Evolutionary conservation across 1,139 yeast species (phyloP), one percentile per base, ranked within the genome.

Genomic region (Saccharomyces hybrid): DNA sequence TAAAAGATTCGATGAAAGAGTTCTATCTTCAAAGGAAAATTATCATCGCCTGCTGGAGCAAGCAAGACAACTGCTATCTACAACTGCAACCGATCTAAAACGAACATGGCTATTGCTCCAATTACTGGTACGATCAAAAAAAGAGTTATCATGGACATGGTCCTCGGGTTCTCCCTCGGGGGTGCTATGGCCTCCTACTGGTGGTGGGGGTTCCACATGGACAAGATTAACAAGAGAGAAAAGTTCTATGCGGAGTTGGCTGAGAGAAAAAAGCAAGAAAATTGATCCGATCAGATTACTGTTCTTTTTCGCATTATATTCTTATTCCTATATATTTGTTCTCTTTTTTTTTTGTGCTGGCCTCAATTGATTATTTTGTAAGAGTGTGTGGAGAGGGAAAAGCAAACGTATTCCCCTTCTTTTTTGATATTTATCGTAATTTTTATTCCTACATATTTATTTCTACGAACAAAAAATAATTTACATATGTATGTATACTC

Each of bases 81-180:
- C 46, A 50, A 24, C 48, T 48, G 42, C 34, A 31, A 42, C 29
- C n/a, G 48, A 48, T 24, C 48, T 24, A 44, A 38, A 6, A 48
- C 42, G 24, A 64, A 60, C 63, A 60, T 67, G 52, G 88, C 95
- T 70, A 81, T 90, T 70, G 89, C 96, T 71, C 96, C 96, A 68
- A 89, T 91, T 69, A 81, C 85, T 57, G 97, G 97, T 64, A 77
- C 87, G 63, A 80, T 91, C 62, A 88, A 82, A 77, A 88, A 84
- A 79, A 86, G 84, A 75, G 83, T 88, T 74, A 79, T 86, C 71
- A 80, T 87, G 64, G 97, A 93, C 71, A 82, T 91, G 73, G 63
- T 83, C 66, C 75, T 84, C 64, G 96, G 95, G 61, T 67, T 74
- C 61, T 64, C 75, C 59, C 63, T 78, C 51, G 88, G 88, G 60